Percentiles rank a stretch among this genome's conserved stretches.
Evolutionary conservation across 768 basidiomycete genomes (phyloP).

Genomic region (Coprinellus micaceus): DNA sequence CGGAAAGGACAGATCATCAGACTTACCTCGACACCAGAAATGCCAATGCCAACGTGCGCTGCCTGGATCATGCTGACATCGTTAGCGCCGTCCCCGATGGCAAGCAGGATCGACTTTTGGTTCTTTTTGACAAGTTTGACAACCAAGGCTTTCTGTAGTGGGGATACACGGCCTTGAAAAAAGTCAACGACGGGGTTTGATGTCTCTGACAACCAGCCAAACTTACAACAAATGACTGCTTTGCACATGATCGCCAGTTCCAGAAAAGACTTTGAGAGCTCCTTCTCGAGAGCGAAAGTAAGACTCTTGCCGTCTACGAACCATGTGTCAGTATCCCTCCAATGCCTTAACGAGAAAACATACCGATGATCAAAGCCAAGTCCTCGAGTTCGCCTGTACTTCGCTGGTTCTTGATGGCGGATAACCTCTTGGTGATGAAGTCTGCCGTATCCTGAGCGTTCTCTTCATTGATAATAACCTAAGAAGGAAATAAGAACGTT

Average conservation of each 20-base stretch:
- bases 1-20: neutral
- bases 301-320: constrained; percentile 89
- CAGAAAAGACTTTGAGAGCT: constrained; percentile 82
- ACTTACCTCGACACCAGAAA: constrained; percentile 89
- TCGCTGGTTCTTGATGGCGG: constrained; percentile 90
- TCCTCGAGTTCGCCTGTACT: constrained; percentile 92
- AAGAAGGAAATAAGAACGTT: constrained; percentile 4
- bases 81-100: constrained; percentile 97
- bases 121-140: constrained; percentile 99
- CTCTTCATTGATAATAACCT: constrained; percentile 95
- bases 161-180: constrained; percentile 84
- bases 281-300: constrained; percentile 89
- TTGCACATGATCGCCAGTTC: constrained; percentile 98
- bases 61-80: constrained; percentile 99
- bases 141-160: constrained; percentile 94
- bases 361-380: constrained; percentile 91
- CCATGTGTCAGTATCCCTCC: constrained; percentile 8
- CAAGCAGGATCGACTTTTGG: constrained; percentile 86
- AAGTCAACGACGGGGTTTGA: constrained; percentile 2
- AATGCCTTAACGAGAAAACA: constrained; percentile 13
- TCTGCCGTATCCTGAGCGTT: constrained; percentile 77
- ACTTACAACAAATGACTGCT: constrained; percentile 94
- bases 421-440: constrained; percentile 82
- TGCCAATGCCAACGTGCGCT: constrained; percentile 95
- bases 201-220: neutral